Evolutionary conservation across 441 rosid species (phyloP).

Genomic region (Gossypium schwendimanii): DNA sequence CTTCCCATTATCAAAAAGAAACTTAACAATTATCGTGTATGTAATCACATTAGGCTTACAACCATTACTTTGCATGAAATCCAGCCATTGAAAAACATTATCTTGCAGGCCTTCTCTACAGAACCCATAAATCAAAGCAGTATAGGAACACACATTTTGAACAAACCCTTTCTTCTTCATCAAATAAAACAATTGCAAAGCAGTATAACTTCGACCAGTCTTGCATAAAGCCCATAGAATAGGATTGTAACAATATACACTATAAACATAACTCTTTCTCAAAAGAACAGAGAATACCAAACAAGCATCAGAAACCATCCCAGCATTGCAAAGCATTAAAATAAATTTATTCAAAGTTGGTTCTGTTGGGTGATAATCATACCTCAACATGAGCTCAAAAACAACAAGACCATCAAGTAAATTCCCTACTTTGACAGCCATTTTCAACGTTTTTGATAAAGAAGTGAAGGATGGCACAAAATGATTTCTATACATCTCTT

Average conservation of each 20-base stretch:
- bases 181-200: constrained; percentile 21
- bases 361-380: constrained; percentile 24
- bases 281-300: constrained; percentile 18
- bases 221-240: constrained; percentile 39
- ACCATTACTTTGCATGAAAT: constrained; percentile 24
- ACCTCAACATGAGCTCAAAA: constrained; percentile 25
- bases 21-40: constrained; percentile 33
- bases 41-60: constrained; percentile 31
- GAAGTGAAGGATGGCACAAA: constrained; percentile 28
- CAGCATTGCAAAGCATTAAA: constrained; percentile 22
- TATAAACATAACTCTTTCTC: constrained; percentile 18
- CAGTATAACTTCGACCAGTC: constrained; percentile 22
- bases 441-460: constrained; percentile 26
- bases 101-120: constrained; percentile 25
- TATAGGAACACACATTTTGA: constrained; percentile 29
- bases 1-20: constrained; percentile 26
- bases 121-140: constrained; percentile 40
- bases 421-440: constrained; percentile 12
- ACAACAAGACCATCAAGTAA: constrained; percentile 20
- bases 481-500: constrained; percentile 25
- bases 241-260: constrained; percentile 23
- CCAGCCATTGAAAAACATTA: constrained; percentile 21
- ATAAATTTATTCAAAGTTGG: constrained; percentile 18
- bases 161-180: constrained; percentile 33
- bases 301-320: constrained; percentile 26